phyloP scores from a whole-genome alignment of 2,329 filamentous ascomycete genomes.

The Grosmannia clavigera region DNA sequence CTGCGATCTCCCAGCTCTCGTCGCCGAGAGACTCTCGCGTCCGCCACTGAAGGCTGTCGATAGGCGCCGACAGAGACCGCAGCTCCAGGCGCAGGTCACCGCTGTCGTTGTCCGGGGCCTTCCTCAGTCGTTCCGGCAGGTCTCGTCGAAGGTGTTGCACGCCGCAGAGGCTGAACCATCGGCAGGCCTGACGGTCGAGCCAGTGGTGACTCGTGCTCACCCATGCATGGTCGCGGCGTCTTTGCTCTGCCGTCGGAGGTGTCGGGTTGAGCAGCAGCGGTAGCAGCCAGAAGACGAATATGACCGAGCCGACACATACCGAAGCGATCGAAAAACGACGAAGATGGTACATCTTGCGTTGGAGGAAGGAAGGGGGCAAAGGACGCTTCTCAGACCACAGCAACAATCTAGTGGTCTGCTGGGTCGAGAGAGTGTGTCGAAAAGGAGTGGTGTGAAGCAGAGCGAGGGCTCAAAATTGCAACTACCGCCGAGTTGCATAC shows the following conservation, averaged over 20 bases:
- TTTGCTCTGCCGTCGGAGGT: constrained; percentile 48
- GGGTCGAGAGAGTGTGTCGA: background rate
- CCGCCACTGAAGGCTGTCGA: constrained; percentile 1
- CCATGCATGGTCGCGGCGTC: constrained; percentile 52
- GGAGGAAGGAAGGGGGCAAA: background rate
- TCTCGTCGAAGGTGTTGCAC: constrained; percentile 57
- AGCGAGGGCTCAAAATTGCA: background rate
- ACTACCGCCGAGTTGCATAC: background rate
- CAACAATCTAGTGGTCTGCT: background rate
- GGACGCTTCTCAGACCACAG: background rate
- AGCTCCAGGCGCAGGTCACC: constrained; percentile 1
- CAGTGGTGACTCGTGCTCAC: constrained; percentile 60
- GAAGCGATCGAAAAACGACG: constrained; percentile 29
- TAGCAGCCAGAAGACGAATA: constrained; percentile 37
- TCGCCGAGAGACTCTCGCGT: constrained; percentile 9
- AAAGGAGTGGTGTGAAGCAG: background rate
- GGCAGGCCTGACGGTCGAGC: constrained; percentile 63
- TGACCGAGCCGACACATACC: constrained; percentile 20
- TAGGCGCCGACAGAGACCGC: background rate
- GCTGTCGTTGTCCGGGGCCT: background rate
- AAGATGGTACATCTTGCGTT: constrained; percentile 31
- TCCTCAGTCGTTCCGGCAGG: constrained; percentile 28
- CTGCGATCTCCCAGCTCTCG: constrained; percentile 17
- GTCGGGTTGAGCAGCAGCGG: constrained; percentile 49
- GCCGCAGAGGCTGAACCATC: constrained; percentile 70